These are phyloP conservation scores for Leccinum subrobustum DNA, from an alignment of 1,284 basidiomycete genomes.

Conservation along the genomic window DNA sequence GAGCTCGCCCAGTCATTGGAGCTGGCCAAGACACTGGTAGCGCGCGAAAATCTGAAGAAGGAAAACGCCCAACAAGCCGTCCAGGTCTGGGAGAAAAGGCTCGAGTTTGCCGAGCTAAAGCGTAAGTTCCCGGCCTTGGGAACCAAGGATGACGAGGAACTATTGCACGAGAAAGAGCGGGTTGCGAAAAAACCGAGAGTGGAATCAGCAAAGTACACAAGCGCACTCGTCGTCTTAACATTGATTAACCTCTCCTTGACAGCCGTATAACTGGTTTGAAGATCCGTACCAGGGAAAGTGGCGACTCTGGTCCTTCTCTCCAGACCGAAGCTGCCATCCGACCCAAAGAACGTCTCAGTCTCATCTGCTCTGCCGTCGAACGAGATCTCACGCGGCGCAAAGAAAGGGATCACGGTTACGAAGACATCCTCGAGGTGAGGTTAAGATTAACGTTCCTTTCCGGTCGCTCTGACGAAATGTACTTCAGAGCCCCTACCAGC, in stretches of 20 bases:
- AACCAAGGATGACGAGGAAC: conserved; percentile 79
- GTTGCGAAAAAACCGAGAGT: conserved; percentile 57
- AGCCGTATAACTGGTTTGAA: too few relatives aligned
- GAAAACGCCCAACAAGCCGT: conserved; percentile 59
- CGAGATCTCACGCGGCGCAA: conserved; percentile 63
- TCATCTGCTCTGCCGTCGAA: conserved; percentile 69
- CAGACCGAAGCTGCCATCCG: conserved; percentile 50
- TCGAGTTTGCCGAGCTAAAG: conserved; percentile 80
- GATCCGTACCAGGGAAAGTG: conserved; percentile 41
- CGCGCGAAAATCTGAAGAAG: conserved; percentile 77
- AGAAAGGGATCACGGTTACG: conserved; percentile 81
- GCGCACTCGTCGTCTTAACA: too few relatives aligned
- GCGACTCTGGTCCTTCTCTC: conserved; percentile 41
- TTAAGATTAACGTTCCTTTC: neutral
- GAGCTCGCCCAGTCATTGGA: conserved; percentile 77
- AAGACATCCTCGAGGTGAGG: conserved; percentile 79
- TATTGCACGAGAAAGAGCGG: conserved; percentile 75
- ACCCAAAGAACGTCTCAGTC: conserved; percentile 64
- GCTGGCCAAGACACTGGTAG: conserved; percentile 66
- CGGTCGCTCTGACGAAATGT: conserved; percentile 1
- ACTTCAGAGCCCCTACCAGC: conserved; percentile 61
- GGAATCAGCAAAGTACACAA: conserved; percentile 28
- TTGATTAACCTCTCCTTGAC: too few relatives aligned
- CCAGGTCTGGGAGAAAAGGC: conserved; percentile 77
- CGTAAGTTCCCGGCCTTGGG: conserved; percentile 69